Conservation (phyloP, 2,329 filamentous ascomycete genomes). For the Didymella sp. region DNA sequence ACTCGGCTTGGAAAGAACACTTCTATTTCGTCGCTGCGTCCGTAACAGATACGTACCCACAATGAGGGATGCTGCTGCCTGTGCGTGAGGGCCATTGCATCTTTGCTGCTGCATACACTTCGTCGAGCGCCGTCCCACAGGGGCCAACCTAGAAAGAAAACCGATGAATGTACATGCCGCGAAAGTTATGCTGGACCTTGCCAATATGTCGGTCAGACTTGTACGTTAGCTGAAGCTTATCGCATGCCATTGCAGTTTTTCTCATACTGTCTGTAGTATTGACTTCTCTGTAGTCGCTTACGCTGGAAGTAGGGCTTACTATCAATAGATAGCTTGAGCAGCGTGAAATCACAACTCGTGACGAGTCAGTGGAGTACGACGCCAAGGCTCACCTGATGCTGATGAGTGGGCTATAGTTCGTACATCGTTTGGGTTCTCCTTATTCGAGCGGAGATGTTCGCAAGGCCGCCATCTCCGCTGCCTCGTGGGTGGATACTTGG, state of each 20-base stretch:
- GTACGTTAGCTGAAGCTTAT: not conserved
- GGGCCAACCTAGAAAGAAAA: not conserved
- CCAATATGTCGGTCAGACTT: not conserved
- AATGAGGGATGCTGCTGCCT: not conserved
- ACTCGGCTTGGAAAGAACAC: not conserved
- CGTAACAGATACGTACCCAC: not conserved
- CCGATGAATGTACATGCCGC: not conserved
- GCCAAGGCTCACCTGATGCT: conserved; percentile 15
- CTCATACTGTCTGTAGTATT: not conserved
- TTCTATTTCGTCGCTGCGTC: not conserved
- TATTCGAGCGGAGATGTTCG: not conserved
- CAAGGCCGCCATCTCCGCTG: not conserved
- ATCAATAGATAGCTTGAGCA: conserved; percentile 15
- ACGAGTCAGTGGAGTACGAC: conserved; percentile 1
- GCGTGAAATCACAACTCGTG: not conserved
- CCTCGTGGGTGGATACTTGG: not conserved
- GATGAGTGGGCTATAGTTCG: conserved; percentile 2
- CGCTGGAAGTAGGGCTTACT: conserved; percentile 6
- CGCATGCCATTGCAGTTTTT: not conserved
- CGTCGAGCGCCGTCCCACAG: conserved; percentile 1
- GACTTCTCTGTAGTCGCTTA: conserved; percentile 4
- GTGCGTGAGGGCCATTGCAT: not conserved
- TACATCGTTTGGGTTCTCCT: conserved; percentile 5
- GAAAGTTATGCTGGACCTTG: not conserved
- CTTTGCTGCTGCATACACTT: not conserved